Evolutionary conservation across 208 protist genomes (phyloP).

Genomic region (Entamoeba histolytica): DNA sequence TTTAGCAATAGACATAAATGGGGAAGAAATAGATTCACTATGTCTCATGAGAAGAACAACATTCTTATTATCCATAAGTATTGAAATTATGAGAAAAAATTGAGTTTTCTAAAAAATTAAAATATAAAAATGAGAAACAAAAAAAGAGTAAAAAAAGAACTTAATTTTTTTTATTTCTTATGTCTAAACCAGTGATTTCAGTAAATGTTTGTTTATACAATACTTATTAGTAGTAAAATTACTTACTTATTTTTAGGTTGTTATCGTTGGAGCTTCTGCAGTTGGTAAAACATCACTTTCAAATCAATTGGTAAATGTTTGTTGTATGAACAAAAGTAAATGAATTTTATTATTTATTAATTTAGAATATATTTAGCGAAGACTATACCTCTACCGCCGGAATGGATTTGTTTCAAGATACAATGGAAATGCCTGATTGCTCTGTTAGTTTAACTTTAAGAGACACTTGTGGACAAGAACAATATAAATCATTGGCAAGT

Average conservation of each 20-base stretch:
- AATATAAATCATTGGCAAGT: neutral
- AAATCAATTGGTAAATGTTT: neutral
- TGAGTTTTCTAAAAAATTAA: too few relatives aligned
- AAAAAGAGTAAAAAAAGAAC: too few relatives aligned
- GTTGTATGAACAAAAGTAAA: neutral
- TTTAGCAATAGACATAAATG: too few relatives aligned
- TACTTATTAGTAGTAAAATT: too few relatives aligned
- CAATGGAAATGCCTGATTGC: neutral
- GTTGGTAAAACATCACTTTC: neutral
- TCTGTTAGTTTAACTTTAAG: neutral
- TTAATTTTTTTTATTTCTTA: neutral
- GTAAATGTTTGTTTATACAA: neutral
- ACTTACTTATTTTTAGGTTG: neutral
- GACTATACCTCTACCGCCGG: neutral
- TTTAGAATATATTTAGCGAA: neutral
- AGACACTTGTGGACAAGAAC: neutral
- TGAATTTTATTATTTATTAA: too few relatives aligned
- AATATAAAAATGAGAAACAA: too few relatives aligned
- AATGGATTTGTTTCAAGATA: neutral
- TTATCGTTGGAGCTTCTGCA: neutral
- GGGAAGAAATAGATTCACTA: too few relatives aligned
- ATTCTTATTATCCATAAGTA: too few relatives aligned
- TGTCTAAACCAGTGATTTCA: neutral
- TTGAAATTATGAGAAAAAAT: too few relatives aligned
- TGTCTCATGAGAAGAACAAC: too few relatives aligned